These are phyloP conservation scores for Rhipidocladum racemiflorum DNA, from an alignment of 176 grass and related monocot genomes.

Conservation along the genomic window DNA sequence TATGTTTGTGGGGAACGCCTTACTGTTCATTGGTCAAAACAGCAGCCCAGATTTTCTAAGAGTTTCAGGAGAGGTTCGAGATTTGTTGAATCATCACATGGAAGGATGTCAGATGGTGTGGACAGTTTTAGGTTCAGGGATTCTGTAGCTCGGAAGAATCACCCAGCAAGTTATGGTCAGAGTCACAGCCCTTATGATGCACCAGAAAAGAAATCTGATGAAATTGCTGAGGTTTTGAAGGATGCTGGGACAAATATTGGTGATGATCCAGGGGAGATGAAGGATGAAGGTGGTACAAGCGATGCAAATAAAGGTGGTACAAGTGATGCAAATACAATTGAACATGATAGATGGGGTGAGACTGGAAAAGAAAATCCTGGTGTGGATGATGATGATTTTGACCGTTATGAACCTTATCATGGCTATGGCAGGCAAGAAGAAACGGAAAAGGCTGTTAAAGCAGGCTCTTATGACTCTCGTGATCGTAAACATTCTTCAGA, in stretches of 20 bases:
- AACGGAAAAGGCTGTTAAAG: conserved; percentile 29
- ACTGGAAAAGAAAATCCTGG: conserved; percentile 33
- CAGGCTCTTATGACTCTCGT: conserved; percentile 21
- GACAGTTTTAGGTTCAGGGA: conserved; percentile 24
- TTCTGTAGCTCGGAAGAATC: conserved; percentile 20
- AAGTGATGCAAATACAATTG: conserved; percentile 31
- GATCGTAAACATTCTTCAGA: conserved; percentile 15
- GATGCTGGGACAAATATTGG: conserved; percentile 20
- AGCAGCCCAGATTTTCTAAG: conserved; percentile 37
- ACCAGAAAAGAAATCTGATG: conserved; percentile 9
- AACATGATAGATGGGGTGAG: conserved; percentile 56
- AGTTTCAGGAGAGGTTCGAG: conserved; percentile 33
- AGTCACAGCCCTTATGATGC: conserved; percentile 20
- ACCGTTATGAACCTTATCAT: conserved; percentile 61
- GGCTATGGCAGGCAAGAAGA: conserved; percentile 44
- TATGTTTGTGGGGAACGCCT: conserved; percentile 46
- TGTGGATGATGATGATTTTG: conserved; percentile 36
- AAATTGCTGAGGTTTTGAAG: neutral
- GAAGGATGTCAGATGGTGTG: conserved; percentile 24
- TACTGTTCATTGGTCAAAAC: conserved; percentile 62
- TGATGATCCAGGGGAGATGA: conserved; percentile 15
- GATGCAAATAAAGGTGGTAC: conserved; percentile 25
- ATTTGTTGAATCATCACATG: conserved; percentile 2
- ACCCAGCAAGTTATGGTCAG: neutral
- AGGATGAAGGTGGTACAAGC: conserved; percentile 18